A percentile compares a stretch with the other conserved stretches of the same genome.
phyloP scores from a whole-genome alignment of 495 filamentous ascomycete genomes.

The Tuber umbilicatum region DNA sequence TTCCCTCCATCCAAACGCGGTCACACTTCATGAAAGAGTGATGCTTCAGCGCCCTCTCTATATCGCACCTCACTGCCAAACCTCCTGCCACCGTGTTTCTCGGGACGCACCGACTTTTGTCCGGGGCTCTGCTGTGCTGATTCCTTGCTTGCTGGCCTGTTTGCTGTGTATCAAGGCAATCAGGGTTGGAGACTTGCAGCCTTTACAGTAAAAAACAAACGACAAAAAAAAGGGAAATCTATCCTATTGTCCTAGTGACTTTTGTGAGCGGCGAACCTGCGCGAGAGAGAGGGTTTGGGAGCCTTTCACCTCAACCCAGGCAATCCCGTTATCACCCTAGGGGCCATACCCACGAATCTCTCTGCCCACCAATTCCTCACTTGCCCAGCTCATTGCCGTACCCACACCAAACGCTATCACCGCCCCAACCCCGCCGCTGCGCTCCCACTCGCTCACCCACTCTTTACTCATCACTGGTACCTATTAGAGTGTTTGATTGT shows the following conservation, averaged over 20 bases:
- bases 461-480: neutral
- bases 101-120: constrained; percentile 22
- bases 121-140: constrained; percentile 23
- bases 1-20: constrained; percentile 8
- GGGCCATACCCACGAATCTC: neutral
- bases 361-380: neutral
- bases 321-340: neutral
- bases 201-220: neutral
- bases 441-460: constrained; percentile 7
- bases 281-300: neutral
- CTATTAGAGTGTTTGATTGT: neutral
- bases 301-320: neutral
- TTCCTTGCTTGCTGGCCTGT: constrained; percentile 8
- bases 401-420: constrained; percentile 22
- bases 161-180: constrained; percentile 17
- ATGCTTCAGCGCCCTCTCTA: neutral
- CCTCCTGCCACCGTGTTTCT: constrained; percentile 23
- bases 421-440: constrained; percentile 15
- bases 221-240: neutral
- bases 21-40: constrained; percentile 8
- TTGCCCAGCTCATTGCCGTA: constrained; percentile 6
- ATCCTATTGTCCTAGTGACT: neutral
- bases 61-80: constrained; percentile 8
- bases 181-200: neutral
- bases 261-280: neutral